These are phyloP conservation scores for Syncephalastrum monosporum DNA, from an alignment of 371 early-diverging fungal genomes.

Conservation along the genomic window DNA sequence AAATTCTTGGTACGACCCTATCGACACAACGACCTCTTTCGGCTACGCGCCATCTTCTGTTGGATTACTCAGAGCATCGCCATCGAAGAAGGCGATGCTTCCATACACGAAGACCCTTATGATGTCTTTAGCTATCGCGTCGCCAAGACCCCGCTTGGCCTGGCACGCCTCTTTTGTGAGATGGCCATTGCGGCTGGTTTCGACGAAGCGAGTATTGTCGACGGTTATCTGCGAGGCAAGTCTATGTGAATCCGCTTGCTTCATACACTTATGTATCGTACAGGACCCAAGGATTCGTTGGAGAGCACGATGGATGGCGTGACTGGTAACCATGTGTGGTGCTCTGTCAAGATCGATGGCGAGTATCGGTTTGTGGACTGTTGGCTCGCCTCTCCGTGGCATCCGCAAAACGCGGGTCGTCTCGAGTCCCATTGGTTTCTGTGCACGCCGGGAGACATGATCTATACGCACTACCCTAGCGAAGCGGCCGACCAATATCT, in stretches of 20 bases:
- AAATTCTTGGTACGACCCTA: slow-evolving; percentile 57
- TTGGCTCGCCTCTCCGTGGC: slow-evolving; percentile 52
- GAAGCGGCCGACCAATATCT: slow-evolving; percentile 31
- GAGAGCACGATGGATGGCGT: slow-evolving; percentile 13
- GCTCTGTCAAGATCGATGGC: slow-evolving; percentile 59
- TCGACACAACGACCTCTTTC: slow-evolving; percentile 37
- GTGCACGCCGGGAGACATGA: slow-evolving; percentile 36
- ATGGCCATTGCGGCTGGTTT: slow-evolving; percentile 59
- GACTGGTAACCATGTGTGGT: slow-evolving; percentile 61
- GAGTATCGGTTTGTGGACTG: slow-evolving; percentile 64
- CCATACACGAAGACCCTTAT: slow-evolving; percentile 34
- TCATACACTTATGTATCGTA: not conserved
- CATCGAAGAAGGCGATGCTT: slow-evolving; percentile 18
- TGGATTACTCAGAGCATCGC: slow-evolving; percentile 60
- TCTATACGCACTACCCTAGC: slow-evolving; percentile 42
- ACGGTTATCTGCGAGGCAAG: slow-evolving; percentile 55
- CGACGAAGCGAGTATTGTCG: slow-evolving; percentile 49
- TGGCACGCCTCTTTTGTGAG: slow-evolving; percentile 57
- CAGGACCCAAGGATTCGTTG: slow-evolving; percentile 36
- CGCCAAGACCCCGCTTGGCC: slow-evolving; percentile 49
- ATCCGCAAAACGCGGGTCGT: slow-evolving; percentile 30
- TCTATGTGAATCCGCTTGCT: slow-evolving; percentile 7
- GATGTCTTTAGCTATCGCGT: slow-evolving; percentile 40
- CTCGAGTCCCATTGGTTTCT: slow-evolving; percentile 48
- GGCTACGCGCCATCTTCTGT: slow-evolving; percentile 49